phyloP scores from a whole-genome alignment of 129 eudicot species.

The Deinandra increscens region DNA sequence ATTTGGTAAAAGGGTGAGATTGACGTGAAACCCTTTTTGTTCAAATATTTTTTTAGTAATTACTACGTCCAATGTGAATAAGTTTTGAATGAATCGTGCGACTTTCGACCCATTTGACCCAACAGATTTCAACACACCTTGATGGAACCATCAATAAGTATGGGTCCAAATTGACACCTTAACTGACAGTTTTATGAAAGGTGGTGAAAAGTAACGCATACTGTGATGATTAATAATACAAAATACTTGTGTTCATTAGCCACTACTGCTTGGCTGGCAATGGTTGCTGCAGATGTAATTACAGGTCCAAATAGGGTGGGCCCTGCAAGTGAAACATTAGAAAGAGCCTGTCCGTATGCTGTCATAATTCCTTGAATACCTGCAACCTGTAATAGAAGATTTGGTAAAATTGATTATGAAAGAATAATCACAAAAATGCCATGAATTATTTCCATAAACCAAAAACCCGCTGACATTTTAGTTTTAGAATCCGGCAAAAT shows the following conservation, averaged over 20 bases:
- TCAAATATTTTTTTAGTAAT: not conserved
- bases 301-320: slow-evolving; percentile 93
- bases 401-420: not conserved
- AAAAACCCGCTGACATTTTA: no score
- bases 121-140: not conserved
- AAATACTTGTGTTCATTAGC: slow-evolving; percentile 68
- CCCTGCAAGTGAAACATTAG: slow-evolving; percentile 88
- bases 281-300: slow-evolving; percentile 63
- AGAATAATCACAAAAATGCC: no score
- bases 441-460: no score
- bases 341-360: slow-evolving; percentile 73
- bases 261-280: slow-evolving; percentile 70
- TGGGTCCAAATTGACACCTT: not conserved
- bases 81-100: not conserved
- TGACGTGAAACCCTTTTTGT: not conserved
- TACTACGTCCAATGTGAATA: no score
- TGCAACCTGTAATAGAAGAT: slow-evolving; percentile 49
- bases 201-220: slow-evolving; percentile 27
- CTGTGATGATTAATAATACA: slow-evolving; percentile 85
- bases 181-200: not conserved
- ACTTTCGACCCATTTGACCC: no score
- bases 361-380: slow-evolving; percentile 86
- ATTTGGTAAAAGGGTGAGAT: not conserved
- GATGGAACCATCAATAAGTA: slow-evolving; percentile 2
- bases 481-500: no score